Percentiles rank a stretch among this genome's conserved stretches.
Conservation (phyloP, 129 eudicot genomes). For the Arctium lappa region DNA sequence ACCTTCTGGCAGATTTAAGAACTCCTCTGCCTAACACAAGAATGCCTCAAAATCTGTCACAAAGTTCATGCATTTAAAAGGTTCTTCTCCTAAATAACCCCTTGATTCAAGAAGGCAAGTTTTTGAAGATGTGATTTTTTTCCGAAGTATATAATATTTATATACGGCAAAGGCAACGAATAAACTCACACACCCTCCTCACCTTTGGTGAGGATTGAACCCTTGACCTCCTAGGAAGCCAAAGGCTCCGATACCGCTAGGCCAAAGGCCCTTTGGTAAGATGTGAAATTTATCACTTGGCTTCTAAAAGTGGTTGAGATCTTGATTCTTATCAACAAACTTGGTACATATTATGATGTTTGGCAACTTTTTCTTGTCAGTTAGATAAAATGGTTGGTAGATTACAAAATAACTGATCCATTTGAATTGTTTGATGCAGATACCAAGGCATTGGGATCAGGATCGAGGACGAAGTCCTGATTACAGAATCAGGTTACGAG, state of each 20-base stretch:
- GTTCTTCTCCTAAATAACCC: neutral
- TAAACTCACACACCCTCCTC: too few species aligned
- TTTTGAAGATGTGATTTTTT: neutral
- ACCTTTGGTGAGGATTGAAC: too few species aligned
- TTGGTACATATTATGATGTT: neutral
- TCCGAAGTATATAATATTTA: too few species aligned
- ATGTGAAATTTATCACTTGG: neutral
- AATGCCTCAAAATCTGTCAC: neutral
- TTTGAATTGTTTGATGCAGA: conserved; percentile 37
- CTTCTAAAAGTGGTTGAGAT: neutral
- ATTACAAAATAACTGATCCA: neutral
- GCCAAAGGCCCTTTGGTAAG: too few species aligned
- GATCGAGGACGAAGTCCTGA: conserved; percentile 93
- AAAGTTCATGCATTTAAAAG: too few species aligned
- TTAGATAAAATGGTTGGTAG: neutral
- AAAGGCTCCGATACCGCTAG: too few species aligned
- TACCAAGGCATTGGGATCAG: conserved; percentile 92
- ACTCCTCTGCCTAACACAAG: too few species aligned
- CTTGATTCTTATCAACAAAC: neutral
- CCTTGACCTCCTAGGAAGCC: too few species aligned
- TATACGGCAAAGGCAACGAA: too few species aligned
- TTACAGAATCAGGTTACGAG: conserved; percentile 90
- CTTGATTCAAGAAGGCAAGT: neutral
- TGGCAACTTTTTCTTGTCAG: neutral
- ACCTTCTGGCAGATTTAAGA: too few species aligned